phyloP scores from a whole-genome alignment of 345 rosid genomes.

The Syzygium aromaticum region DNA sequence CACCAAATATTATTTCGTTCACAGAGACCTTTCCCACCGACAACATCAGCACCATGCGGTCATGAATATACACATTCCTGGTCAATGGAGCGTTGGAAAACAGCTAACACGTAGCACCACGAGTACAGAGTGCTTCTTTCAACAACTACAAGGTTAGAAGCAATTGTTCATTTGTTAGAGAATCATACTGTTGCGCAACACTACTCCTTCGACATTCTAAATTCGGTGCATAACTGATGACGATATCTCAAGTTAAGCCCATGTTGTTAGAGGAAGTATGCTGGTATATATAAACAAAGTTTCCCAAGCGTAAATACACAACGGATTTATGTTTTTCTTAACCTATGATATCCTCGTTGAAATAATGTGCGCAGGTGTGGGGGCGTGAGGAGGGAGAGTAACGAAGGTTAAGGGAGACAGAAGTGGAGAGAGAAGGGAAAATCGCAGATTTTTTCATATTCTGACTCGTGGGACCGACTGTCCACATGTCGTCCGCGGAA shows the following conservation, averaged over 20 bases:
- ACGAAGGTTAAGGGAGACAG: too few relatives aligned
- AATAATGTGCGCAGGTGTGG: too few relatives aligned
- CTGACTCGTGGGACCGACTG: too few relatives aligned
- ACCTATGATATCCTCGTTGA: not conserved
- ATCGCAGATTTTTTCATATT: too few relatives aligned
- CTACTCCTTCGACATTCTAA: not conserved
- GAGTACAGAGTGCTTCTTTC: not conserved
- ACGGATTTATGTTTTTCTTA: not conserved
- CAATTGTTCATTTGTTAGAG: not conserved
- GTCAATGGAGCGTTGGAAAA: not conserved
- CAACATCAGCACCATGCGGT: not conserved
- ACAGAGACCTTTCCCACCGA: not conserved
- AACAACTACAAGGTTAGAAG: not conserved
- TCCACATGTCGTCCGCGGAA: too few relatives aligned
- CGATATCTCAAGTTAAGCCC: not conserved
- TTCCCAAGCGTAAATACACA: not conserved
- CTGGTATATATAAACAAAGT: not conserved
- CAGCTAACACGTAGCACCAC: too few relatives aligned
- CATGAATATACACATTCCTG: not conserved
- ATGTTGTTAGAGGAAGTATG: not conserved
- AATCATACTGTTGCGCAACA: not conserved
- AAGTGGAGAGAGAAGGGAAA: too few relatives aligned
- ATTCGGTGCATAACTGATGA: not conserved
- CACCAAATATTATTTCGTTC: not conserved
- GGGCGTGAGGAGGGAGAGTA: too few relatives aligned